Conservation (phyloP, 1,284 basidiomycete species). For the Puccinia triticina region DNA sequence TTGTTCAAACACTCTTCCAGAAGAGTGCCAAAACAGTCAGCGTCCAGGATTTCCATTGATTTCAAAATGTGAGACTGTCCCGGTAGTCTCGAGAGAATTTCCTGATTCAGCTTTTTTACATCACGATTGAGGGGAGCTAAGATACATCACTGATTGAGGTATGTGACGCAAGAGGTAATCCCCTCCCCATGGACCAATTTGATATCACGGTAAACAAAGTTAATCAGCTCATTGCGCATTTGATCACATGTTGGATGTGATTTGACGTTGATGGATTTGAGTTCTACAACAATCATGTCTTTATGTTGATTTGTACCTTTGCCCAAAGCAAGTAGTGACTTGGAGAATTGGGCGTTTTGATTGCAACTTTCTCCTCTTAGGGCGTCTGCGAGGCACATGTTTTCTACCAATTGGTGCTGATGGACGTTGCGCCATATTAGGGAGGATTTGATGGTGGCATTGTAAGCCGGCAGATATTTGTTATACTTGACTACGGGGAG, state of each 20-base stretch:
- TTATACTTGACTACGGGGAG: slow-evolving; percentile 15
- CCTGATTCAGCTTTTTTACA: background rate
- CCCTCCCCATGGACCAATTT: too few relatives aligned
- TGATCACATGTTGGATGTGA: background rate
- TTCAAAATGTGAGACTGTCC: background rate
- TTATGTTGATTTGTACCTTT: background rate
- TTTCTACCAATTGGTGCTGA: background rate
- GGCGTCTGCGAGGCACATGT: too few relatives aligned
- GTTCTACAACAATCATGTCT: too few relatives aligned
- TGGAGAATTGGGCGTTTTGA: background rate
- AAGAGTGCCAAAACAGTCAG: background rate
- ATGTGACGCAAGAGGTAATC: background rate
- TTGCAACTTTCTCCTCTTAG: too few relatives aligned
- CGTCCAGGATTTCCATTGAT: background rate
- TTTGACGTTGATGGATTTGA: background rate
- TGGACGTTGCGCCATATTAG: background rate
- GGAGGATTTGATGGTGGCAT: background rate
- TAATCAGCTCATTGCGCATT: too few relatives aligned
- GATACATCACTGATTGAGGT: background rate
- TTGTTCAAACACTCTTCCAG: slow-evolving; percentile 3
- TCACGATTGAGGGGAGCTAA: background rate
- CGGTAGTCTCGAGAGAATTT: background rate
- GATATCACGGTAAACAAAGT: background rate
- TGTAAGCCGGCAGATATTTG: too few relatives aligned
- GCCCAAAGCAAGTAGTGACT: background rate